Base-by-base conservation (phyloP, 2,329 filamentous ascomycete species). In the Drechslera avenae region DNA sequence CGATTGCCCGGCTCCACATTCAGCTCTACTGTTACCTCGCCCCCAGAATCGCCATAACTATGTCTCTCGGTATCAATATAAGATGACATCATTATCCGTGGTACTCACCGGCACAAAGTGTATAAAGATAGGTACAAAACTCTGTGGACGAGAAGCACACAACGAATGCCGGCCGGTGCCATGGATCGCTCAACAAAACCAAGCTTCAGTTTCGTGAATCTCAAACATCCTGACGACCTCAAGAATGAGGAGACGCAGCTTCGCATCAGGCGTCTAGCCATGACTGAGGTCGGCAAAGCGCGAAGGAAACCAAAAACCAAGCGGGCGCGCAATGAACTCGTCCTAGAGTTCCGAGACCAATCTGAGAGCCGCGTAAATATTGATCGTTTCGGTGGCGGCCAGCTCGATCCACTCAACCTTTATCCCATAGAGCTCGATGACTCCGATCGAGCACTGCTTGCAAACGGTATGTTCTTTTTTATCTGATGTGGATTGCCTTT, bases 191-290 rank as follows among this genome's bases (percentile, higher is more conserved):
- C 66, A 8, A 59, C 53, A 4, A 59, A 65, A 49, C 57, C 55
- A 16, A 59, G 40, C 18, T 71, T 71, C 55, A 69, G 56, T 26
- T 69, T 71, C 33, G 63, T 71, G 8, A 69, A 69, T 32, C 57
- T 71, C 21, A 53, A 63, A 9, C 66, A 71, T 39, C 66, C 66
- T 1, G 64, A 69, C 37, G 66, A 71, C 14, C 56, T 71, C 8
- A 71, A 71, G 37, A 57, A 66, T 52, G 63, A 62, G 40, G 60
- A 66, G 32, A 71, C 60, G 2, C 64, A 69, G 47, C 59, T 65
- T 31, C 63, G 64, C 2, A 71, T 71, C 28, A 63, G 67, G 4
- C 58, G 63, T n/a, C 56, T 69, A n/a, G 67, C 67, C 2, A 71
- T 71, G 67, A 65, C 58, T 10, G 65, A 71, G 51, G 62, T 71